Percentiles rank a stretch among this genome's conserved stretches.
These are phyloP conservation scores for Colletotrichum brevisporum DNA, from an alignment of 2,329 filamentous ascomycete species.

Conservation along the genomic window DNA sequence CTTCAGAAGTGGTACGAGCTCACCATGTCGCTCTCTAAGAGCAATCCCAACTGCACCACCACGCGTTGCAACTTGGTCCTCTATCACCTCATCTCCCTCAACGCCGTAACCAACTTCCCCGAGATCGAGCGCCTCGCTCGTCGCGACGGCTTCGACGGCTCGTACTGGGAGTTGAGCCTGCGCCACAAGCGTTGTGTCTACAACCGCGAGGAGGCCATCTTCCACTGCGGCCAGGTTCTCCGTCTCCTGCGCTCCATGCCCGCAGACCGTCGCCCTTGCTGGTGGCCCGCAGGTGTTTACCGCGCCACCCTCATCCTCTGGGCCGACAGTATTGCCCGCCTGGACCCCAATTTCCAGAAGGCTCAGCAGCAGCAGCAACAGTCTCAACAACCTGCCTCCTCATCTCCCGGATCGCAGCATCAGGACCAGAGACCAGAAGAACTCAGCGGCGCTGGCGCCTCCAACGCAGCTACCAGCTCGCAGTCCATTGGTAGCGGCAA, in stretches of 20 bases:
- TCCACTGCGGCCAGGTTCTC: conserved; percentile 78
- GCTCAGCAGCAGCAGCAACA: conserved; percentile 22
- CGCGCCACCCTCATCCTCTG: conserved; percentile 75
- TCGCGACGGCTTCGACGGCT: conserved; percentile 69
- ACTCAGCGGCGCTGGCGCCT: conserved; percentile 25
- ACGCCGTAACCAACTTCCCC: conserved; percentile 76
- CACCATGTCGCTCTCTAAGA: conserved; percentile 68
- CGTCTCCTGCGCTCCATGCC: conserved; percentile 73
- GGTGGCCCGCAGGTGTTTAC: conserved; percentile 81
- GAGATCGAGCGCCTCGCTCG: conserved; percentile 77
- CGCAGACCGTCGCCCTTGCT: conserved; percentile 72
- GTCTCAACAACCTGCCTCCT: neutral
- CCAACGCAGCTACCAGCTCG: conserved; percentile 12
- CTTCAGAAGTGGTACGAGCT: conserved; percentile 78
- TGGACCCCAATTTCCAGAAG: conserved; percentile 50
- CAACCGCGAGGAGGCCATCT: conserved; percentile 73
- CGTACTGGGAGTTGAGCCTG: conserved; percentile 66
- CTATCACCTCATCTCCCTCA: conserved; percentile 79
- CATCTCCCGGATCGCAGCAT: conserved; percentile 40
- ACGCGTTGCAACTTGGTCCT: conserved; percentile 77
- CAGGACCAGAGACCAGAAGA: conserved; percentile 29
- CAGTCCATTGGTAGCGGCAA: conserved; percentile 17
- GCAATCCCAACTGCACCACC: conserved; percentile 69
- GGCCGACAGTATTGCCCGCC: conserved; percentile 69
- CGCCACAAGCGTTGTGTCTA: conserved; percentile 75